Base-by-base conservation (phyloP, 805 yeast genomes). In the Cyberlindnera veronae region DNA sequence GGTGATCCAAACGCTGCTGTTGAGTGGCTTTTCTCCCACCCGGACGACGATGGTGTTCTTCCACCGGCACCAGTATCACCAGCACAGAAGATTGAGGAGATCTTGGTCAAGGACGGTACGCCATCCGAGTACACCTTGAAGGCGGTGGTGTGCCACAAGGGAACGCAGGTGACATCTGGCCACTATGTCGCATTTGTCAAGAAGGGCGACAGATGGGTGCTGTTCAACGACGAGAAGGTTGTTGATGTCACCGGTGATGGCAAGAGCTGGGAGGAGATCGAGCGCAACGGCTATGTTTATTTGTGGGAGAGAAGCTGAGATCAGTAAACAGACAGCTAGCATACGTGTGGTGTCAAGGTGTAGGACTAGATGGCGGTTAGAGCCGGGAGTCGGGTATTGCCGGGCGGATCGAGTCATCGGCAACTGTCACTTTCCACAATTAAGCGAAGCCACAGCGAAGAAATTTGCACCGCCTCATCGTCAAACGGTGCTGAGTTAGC, bases 151-250 rank as follows among this genome's bases (percentile, higher is more conserved):
- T 86, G 95, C 56, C 96, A 89, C 61, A 89, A 87, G 58, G 96
- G 96, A 3, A 68, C 79, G 0, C 83, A 91, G 24, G 81, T 87
- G 1, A 95, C 88, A 47, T 83, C 93, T 0, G 96, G 96, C 1
- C 95, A 88, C 58, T 89, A 89, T 57, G 95, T 89, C 24, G 85
- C 80, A 1, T 87, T 81, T 54, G 64, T 84, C 31, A 72, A 69
- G 43, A 70, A 74, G 41, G 71, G 66, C 1, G 60, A 53, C 36
- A 56, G 68, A 37, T 86, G 95, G 95, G 79, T 81, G 2, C 65
- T 86, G 33, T 88, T 79, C 64, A 88, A 88, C 54, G 96, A 88
- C 54, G 96, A 88, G 54, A 87, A 85, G 58, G 95, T 88, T 6
- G 89, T 83, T 12, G 61, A 67, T 28, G 74, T 77, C 26, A 76